A percentile compares a stretch with the other conserved stretches of the same genome.
Conservation (phyloP, 2,329 filamentous ascomycete species). For the Phaeophleospora eucalypticola region DNA sequence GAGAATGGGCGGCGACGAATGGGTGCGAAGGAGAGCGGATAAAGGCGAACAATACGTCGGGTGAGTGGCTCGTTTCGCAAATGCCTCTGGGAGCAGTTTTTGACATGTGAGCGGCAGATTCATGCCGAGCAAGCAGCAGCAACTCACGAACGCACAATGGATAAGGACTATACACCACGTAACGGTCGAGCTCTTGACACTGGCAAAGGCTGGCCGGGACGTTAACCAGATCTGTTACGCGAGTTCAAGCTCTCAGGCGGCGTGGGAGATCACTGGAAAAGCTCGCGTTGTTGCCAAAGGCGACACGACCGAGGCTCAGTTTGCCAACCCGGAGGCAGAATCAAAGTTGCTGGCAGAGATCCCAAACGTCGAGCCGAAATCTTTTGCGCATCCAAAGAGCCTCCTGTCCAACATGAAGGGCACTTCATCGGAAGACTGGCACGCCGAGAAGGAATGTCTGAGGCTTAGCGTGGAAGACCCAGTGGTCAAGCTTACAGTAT, state of each 20-base stretch:
- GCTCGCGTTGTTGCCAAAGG: neutral
- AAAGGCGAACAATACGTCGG: constrained; percentile 35
- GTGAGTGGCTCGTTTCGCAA: constrained; percentile 21
- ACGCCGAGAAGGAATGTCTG: neutral
- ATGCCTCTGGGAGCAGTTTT: constrained; percentile 1
- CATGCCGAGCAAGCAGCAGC: constrained; percentile 35
- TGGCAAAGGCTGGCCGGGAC: constrained; percentile 42
- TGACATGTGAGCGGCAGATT: constrained; percentile 31
- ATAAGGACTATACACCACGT: constrained; percentile 50
- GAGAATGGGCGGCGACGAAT: constrained; percentile 50
- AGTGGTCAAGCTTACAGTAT: constrained; percentile 68
- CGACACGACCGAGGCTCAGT: constrained; percentile 4
- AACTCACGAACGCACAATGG: constrained; percentile 35
- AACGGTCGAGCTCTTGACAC: constrained; percentile 52
- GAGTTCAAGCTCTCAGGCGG: neutral
- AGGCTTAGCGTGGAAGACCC: constrained; percentile 48
- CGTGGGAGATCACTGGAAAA: constrained; percentile 2
- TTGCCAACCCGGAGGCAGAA: neutral
- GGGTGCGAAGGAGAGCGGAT: constrained; percentile 35
- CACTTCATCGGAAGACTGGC: neutral
- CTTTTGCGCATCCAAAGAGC: neutral
- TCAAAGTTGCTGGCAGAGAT: neutral
- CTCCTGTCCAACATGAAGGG: neutral
- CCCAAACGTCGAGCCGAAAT: neutral
- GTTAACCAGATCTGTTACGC: constrained; percentile 51